Evolutionary conservation across 176 grass and related monocot species (phyloP).

Genomic region (Phoenix roebelenii): DNA sequence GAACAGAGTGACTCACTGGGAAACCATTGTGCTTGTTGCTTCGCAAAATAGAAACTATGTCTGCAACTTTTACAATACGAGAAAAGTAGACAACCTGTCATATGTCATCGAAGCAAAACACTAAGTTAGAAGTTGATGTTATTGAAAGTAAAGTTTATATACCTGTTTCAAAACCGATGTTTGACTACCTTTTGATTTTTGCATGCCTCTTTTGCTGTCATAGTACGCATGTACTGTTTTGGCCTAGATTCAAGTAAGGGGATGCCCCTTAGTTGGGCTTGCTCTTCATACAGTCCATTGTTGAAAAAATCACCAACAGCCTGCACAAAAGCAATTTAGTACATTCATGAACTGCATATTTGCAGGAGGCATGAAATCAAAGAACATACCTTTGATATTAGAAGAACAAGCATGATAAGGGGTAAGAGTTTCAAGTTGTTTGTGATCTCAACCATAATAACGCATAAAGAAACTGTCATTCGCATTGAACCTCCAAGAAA

Average conservation of each 20-base stretch:
- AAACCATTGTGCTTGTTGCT: constrained; percentile 89
- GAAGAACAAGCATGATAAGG: constrained; percentile 97
- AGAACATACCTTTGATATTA: constrained; percentile 80
- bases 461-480: constrained; percentile 99
- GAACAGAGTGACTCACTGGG: constrained; percentile 49
- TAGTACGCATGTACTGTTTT: constrained; percentile 86
- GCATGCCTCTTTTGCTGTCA: constrained; percentile 80
- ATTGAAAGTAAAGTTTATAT: too few relatives aligned
- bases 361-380: background rate
- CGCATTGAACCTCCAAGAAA: constrained; percentile 99
- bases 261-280: constrained; percentile 77
- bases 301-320: constrained; percentile 97
- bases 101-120: constrained; percentile 10
- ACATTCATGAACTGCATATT: background rate
- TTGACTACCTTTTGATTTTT: constrained; percentile 68
- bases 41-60: constrained; percentile 69
- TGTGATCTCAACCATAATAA: constrained; percentile 99
- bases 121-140: background rate
- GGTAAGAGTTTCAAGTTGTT: constrained; percentile 97
- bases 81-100: constrained; percentile 66
- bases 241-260: constrained; percentile 92
- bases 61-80: constrained; percentile 61
- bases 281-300: constrained; percentile 85
- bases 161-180: too few relatives aligned
- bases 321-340: constrained; percentile 36